Conservation (phyloP, 2,329 filamentous ascomycete species). For the Hymenoscyphus repandus region DNA sequence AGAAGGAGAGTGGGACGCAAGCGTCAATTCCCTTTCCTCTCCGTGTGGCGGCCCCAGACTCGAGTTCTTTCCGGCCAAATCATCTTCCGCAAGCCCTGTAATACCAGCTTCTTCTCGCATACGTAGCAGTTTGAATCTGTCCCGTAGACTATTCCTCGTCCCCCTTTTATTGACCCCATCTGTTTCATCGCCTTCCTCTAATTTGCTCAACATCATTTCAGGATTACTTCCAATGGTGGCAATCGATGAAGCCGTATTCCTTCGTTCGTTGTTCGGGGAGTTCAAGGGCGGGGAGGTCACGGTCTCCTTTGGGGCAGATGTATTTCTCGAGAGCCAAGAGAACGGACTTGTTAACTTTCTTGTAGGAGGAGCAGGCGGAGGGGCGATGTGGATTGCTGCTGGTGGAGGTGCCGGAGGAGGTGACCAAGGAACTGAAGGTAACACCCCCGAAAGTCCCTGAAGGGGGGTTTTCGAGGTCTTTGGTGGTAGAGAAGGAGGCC, state of each 20-base stretch:
- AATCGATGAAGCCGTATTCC: slow-evolving; percentile 77
- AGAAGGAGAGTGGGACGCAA: slow-evolving; percentile 38
- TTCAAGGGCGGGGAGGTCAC: slow-evolving; percentile 48
- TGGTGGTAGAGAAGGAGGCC: slow-evolving; percentile 26
- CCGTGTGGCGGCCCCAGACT: slow-evolving; percentile 41
- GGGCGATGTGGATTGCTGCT: slow-evolving; percentile 15
- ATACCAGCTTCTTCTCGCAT: slow-evolving; percentile 68
- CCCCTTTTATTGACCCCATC: slow-evolving; percentile 45
- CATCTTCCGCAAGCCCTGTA: slow-evolving; percentile 46
- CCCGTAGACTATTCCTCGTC: slow-evolving; percentile 62
- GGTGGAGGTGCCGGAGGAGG: slow-evolving; percentile 41
- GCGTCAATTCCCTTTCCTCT: slow-evolving; percentile 29
- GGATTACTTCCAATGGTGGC: slow-evolving; percentile 75
- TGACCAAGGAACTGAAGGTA: slow-evolving; percentile 70
- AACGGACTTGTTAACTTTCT: slow-evolving; percentile 86
- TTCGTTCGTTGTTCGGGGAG: slow-evolving; percentile 39
- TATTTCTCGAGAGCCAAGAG: slow-evolving; percentile 72
- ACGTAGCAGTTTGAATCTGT: slow-evolving; percentile 72
- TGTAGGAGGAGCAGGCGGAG: slow-evolving; percentile 33
- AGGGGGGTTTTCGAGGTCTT: slow-evolving; percentile 39
- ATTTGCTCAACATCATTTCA: slow-evolving; percentile 69
- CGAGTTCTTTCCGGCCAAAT: slow-evolving; percentile 34
- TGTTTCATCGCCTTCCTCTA: slow-evolving; percentile 72
- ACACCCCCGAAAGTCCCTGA: slow-evolving; percentile 65
- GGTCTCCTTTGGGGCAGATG: slow-evolving; percentile 49